phyloP scores from a whole-genome alignment of 1,139 yeast genomes.

The Taphrina betulina region DNA sequence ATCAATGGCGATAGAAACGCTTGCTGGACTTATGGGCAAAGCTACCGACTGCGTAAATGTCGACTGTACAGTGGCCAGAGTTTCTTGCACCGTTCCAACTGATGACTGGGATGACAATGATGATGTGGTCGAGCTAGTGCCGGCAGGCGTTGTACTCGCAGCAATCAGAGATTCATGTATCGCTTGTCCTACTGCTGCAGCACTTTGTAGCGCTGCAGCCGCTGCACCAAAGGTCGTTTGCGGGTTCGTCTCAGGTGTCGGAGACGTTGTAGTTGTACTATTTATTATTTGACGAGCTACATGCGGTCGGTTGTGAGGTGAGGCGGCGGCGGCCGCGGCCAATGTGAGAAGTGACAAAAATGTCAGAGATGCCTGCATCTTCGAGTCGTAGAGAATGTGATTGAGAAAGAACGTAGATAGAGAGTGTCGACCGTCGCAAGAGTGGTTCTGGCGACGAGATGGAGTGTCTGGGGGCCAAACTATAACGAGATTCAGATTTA shows the following conservation, averaged over 20 bases:
- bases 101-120: not conserved
- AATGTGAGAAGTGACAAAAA: no score
- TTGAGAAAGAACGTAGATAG: no score
- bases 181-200: slow-evolving; percentile 2
- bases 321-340: no score
- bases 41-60: no score
- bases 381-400: no score
- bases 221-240: slow-evolving; percentile 22
- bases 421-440: no score
- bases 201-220: slow-evolving; percentile 11
- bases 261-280: not conserved
- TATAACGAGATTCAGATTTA: no score
- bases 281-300: not conserved
- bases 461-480: no score
- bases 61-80: no score
- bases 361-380: no score
- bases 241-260: not conserved
- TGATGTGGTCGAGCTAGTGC: not conserved
- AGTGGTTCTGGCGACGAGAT: no score
- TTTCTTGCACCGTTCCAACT: not conserved
- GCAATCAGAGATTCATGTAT: not conserved
- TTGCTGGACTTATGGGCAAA: not conserved
- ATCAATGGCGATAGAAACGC: not conserved
- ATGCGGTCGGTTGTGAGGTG: not conserved
- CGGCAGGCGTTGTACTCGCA: not conserved